A percentile compares a stretch with the other conserved stretches of the same genome.
Conservation (phyloP, 495 filamentous ascomycete species). For the Aspergillus sparsus region DNA sequence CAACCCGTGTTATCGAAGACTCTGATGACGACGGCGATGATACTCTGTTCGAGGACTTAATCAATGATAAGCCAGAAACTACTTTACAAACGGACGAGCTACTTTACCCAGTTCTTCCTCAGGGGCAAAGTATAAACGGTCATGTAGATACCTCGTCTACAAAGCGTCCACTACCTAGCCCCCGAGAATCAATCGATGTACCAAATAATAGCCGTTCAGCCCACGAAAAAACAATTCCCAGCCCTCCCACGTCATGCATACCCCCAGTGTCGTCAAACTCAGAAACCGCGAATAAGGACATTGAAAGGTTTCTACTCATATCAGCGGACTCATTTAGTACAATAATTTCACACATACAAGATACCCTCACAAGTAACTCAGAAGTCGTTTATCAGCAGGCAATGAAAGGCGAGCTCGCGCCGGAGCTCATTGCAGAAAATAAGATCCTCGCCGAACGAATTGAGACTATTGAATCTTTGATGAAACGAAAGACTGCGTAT, state of each 20-base stretch:
- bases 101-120: slow-evolving; percentile 37
- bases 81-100: slow-evolving; percentile 25
- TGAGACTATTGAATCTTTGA: slow-evolving; percentile 38
- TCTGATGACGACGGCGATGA: slow-evolving; percentile 47
- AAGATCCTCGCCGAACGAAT: slow-evolving; percentile 36
- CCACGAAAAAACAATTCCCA: slow-evolving; percentile 5
- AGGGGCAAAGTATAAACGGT: slow-evolving; percentile 15
- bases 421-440: slow-evolving; percentile 42
- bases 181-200: slow-evolving; percentile 13
- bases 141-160: background rate
- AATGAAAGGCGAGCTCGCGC: slow-evolving; percentile 43
- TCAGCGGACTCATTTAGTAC: slow-evolving; percentile 25
- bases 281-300: slow-evolving; percentile 24
- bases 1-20: slow-evolving; percentile 40
- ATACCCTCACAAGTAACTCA: slow-evolving; percentile 39
- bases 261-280: slow-evolving; percentile 24
- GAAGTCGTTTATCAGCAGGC: slow-evolving; percentile 42
- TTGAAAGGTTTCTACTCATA: slow-evolving; percentile 36
- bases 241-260: slow-evolving; percentile 19
- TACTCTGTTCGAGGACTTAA: slow-evolving; percentile 28
- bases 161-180: slow-evolving; percentile 1
- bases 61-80: slow-evolving; percentile 21
- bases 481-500: slow-evolving; percentile 31
- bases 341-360: slow-evolving; percentile 28
- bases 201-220: slow-evolving; percentile 7